Percentiles rank a stretch among this genome's conserved stretches.
These are phyloP conservation scores for Bipolaris victoriae DNA, from an alignment of 2,329 filamentous ascomycete genomes.

Conservation along the genomic window DNA sequence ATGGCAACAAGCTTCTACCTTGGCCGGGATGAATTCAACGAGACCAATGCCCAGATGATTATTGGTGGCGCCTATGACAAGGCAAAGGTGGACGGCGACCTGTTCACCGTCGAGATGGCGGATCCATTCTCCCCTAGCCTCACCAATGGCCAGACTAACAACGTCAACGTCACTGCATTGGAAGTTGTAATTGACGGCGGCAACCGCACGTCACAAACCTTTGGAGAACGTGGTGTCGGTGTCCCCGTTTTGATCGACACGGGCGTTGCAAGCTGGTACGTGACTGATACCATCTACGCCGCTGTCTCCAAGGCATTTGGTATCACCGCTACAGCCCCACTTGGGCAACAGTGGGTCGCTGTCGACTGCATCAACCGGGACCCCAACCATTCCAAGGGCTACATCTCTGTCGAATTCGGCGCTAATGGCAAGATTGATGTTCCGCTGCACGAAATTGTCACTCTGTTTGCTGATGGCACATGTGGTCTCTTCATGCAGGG, in stretches of 20 bases:
- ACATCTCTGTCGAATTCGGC: neutral
- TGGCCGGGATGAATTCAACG: neutral
- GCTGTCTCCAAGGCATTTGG: neutral
- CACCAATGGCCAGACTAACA: neutral
- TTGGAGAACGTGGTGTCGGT: neutral
- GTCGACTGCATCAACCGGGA: neutral
- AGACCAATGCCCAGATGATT: neutral
- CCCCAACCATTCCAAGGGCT: neutral
- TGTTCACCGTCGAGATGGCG: neutral
- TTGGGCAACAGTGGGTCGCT: too few relatives aligned
- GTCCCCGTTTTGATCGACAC: neutral
- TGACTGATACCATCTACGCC: neutral
- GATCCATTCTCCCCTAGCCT: neutral
- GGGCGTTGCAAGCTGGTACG: neutral
- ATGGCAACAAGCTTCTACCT: constrained; percentile 3
- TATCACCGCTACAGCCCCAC: neutral
- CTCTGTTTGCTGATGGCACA: neutral
- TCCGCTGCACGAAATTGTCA: neutral
- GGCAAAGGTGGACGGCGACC: neutral
- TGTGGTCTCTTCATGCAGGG: neutral
- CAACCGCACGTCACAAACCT: neutral
- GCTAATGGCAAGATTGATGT: neutral
- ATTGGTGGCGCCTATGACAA: neutral
- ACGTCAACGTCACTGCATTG: neutral
- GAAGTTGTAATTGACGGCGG: neutral